These are phyloP conservation scores for Aspergillus fischeri DNA, from an alignment of 2,329 filamentous ascomycete species.

Conservation along the genomic window DNA sequence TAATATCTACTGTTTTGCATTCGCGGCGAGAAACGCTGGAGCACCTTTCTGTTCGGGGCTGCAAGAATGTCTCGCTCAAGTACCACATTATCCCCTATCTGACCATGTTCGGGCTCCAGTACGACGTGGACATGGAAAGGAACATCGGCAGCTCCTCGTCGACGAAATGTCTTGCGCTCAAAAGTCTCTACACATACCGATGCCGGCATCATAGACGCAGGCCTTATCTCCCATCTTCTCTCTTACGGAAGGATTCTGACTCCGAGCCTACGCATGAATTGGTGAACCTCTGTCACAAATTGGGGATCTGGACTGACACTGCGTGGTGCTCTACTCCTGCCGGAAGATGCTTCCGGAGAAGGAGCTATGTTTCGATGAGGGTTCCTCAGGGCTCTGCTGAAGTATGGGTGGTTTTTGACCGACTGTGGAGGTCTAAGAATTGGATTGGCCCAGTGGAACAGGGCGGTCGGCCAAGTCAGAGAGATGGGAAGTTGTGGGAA, in stretches of 20 bases:
- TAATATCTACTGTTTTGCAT: constrained; percentile 53
- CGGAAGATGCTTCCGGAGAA: constrained; percentile 52
- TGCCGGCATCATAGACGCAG: constrained; percentile 59
- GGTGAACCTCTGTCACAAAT: constrained; percentile 54
- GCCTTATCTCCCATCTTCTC: constrained; percentile 55
- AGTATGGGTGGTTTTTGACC: constrained; percentile 60
- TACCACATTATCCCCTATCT: constrained; percentile 61
- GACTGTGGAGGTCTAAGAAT: constrained; percentile 57
- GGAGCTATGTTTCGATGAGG: constrained; percentile 54
- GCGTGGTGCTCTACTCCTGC: constrained; percentile 59
- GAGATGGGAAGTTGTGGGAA: constrained; percentile 55
- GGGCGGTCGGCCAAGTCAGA: constrained; percentile 25
- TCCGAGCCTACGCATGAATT: constrained; percentile 59
- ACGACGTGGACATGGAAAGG: constrained; percentile 43
- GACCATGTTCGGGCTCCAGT: constrained; percentile 44
- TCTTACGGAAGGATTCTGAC: constrained; percentile 55
- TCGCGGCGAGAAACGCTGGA: constrained; percentile 52
- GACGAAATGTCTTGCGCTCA: constrained; percentile 48
- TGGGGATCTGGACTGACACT: constrained; percentile 59
- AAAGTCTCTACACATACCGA: constrained; percentile 58
- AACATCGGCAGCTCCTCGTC: constrained; percentile 29
- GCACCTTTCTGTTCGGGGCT: constrained; percentile 58
- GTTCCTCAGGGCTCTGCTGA: constrained; percentile 53
- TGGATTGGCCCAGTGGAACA: constrained; percentile 48
- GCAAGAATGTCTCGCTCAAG: constrained; percentile 62